These are phyloP conservation scores for Gaultheria prostrata DNA, from an alignment of 148 eudicot species.

Conservation along the genomic window DNA sequence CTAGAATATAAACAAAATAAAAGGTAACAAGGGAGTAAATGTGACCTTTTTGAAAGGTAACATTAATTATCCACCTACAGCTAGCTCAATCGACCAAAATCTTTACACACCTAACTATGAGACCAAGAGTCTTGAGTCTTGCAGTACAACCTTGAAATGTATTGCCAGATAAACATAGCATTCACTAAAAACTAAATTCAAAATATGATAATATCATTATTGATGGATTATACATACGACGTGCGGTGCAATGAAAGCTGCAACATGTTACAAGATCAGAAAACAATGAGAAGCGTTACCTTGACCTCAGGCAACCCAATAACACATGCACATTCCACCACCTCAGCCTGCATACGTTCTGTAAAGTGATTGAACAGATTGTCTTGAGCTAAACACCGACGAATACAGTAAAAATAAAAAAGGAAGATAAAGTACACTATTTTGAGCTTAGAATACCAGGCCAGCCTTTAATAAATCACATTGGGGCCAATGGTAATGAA, in stretches of 20 bases:
- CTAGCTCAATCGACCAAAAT: background rate
- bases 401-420: background rate
- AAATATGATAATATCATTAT: background rate
- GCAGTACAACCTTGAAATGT: background rate
- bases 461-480: background rate
- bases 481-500: too few species aligned
- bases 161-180: background rate
- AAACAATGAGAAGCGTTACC: constrained; percentile 28
- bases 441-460: background rate
- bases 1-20: background rate
- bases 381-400: background rate
- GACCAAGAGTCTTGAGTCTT: background rate
- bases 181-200: background rate
- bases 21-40: background rate
- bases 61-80: background rate
- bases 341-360: constrained; percentile 69
- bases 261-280: background rate
- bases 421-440: background rate
- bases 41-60: too few species aligned
- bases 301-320: constrained; percentile 77
- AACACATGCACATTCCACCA: constrained; percentile 83
- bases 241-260: background rate
- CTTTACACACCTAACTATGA: background rate
- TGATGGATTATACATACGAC: background rate
- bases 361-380: background rate